A percentile compares a stretch with the other conserved stretches of the same genome.
Evolutionary conservation across 2,329 filamentous ascomycete species (phyloP).

Genomic region (Fusarium dlaminii): DNA sequence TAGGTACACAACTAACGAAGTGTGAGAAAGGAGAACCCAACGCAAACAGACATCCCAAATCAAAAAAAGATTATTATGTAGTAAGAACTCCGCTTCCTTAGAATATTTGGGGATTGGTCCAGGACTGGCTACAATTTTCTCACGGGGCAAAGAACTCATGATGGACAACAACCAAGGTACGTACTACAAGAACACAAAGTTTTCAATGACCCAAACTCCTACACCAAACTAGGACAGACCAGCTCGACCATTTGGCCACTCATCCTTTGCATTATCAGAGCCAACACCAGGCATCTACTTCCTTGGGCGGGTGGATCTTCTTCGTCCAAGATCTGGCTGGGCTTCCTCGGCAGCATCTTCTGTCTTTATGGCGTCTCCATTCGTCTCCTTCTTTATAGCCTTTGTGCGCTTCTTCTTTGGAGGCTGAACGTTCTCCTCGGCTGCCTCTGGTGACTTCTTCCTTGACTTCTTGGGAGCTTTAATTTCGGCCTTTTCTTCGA

Average conservation of each 20-base stretch:
- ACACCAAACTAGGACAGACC: neutral
- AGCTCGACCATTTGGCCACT: neutral
- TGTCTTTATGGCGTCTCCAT: conserved; percentile 35
- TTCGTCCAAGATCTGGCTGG: conserved; percentile 26
- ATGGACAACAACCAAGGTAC: neutral
- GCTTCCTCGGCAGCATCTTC: conserved; percentile 10
- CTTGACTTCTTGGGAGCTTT: conserved; percentile 41
- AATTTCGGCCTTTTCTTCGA: conserved; percentile 42
- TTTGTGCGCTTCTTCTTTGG: conserved; percentile 37
- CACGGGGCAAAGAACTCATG: neutral
- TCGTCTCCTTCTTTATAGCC: conserved; percentile 34
- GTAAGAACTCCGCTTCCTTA: too few species aligned
- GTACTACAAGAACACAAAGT: neutral
- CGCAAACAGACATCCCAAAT: neutral
- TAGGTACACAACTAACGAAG: neutral
- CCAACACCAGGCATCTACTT: conserved; percentile 14
- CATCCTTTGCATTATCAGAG: neutral
- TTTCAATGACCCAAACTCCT: neutral
- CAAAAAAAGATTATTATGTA: neutral
- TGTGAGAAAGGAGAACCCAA: neutral
- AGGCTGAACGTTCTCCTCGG: conserved; percentile 38
- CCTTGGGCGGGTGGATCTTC: conserved; percentile 37
- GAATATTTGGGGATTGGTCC: neutral
- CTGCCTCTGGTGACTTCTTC: conserved; percentile 34
- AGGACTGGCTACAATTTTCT: neutral